Evolutionary conservation across 345 rosid genomes (phyloP).

Genomic region (Tarenaya hassleriana): DNA sequence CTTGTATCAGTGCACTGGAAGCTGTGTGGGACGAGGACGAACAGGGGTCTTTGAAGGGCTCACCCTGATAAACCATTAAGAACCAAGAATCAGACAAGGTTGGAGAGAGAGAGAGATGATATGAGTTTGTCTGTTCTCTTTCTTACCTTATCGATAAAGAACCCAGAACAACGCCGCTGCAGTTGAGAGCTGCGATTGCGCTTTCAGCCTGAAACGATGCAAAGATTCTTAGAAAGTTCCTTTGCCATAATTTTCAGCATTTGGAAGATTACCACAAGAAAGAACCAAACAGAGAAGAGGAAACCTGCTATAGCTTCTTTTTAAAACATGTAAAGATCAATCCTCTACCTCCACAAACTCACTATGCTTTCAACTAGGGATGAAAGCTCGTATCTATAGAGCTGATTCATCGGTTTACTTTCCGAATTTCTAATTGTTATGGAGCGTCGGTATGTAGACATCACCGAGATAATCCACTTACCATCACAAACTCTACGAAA

Average conservation of each 20-base stretch:
- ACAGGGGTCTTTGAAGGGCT: constrained; percentile 82
- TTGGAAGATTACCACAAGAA: no score
- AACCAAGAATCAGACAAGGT: background rate
- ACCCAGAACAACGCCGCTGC: constrained; percentile 70
- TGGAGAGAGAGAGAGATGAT: background rate
- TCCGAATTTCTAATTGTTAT: background rate
- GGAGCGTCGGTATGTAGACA: no score
- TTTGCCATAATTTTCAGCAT: no score
- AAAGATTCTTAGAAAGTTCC: no score
- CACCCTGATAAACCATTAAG: constrained; percentile 40
- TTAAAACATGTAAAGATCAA: no score
- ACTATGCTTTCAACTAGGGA: no score
- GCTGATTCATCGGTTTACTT: background rate
- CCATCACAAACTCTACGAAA: constrained; percentile 76
- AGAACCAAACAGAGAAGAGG: no score
- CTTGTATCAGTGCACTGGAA: constrained; percentile 33
- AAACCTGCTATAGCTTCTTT: no score
- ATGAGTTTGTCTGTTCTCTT: constrained; percentile 12
- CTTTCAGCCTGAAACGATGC: constrained; percentile 58
- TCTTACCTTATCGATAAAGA: constrained; percentile 71
- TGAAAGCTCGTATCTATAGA: no score
- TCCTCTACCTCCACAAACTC: no score
- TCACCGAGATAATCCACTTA: constrained; percentile 27
- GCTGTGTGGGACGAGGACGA: constrained; percentile 63
- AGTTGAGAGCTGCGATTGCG: constrained; percentile 74